Percentiles rank a stretch among this genome's conserved stretches.
These are phyloP conservation scores for Xylariaceae sp. DNA, from an alignment of 2,329 filamentous ascomycete genomes.

Conservation along the genomic window DNA sequence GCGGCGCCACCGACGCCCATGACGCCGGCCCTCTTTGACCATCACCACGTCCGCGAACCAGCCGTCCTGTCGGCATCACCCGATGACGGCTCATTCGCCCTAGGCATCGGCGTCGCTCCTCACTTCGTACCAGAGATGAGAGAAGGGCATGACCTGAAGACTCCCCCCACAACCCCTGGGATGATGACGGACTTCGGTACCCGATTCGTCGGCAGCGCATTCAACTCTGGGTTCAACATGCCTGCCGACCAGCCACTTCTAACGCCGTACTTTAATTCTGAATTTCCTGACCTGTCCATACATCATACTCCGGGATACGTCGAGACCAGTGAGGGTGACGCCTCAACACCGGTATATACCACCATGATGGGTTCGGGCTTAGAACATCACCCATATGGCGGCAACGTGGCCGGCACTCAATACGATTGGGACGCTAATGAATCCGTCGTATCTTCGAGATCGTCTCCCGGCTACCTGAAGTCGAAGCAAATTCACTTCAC, in stretches of 20 bases:
- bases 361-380: constrained; percentile 42
- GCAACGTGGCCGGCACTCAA: constrained; percentile 40
- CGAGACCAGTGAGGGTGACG: constrained; percentile 41
- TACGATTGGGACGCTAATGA: constrained; percentile 49
- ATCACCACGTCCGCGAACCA: constrained; percentile 39
- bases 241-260: constrained; percentile 47
- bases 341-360: constrained; percentile 46
- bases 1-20: constrained; percentile 47
- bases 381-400: constrained; percentile 32
- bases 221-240: constrained; percentile 26
- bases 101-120: constrained; percentile 27
- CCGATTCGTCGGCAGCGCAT: constrained; percentile 37
- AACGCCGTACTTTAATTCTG: constrained; percentile 46
- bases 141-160: constrained; percentile 45
- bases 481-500: constrained; percentile 46
- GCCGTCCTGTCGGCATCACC: constrained; percentile 38
- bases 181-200: constrained; percentile 41
- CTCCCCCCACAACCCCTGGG: constrained; percentile 52
- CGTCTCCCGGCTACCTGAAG: constrained; percentile 37
- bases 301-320: constrained; percentile 44
- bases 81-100: constrained; percentile 36
- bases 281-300: constrained; percentile 42
- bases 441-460: constrained; percentile 37
- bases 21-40: constrained; percentile 42
- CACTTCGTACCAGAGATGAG: constrained; percentile 28